These are phyloP conservation scores for Trichoderma reesei DNA, from an alignment of 495 filamentous ascomycete species.

Conservation along the genomic window DNA sequence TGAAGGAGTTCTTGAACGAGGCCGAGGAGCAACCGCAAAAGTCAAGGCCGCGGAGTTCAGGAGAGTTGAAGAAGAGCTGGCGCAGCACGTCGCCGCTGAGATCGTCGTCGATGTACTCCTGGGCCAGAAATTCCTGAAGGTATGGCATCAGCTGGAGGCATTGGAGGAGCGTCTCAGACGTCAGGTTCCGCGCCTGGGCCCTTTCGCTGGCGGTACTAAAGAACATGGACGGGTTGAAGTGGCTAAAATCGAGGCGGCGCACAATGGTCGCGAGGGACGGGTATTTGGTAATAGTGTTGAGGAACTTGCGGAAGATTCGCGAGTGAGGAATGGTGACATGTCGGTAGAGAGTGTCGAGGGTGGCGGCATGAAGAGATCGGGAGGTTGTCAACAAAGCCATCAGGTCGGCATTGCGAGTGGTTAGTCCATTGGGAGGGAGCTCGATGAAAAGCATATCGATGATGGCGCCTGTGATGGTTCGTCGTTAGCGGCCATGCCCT, in stretches of 20 bases:
- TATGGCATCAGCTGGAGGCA: constrained; percentile 69
- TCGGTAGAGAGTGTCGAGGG: constrained; percentile 66
- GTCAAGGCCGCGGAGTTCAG: constrained; percentile 61
- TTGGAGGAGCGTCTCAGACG: constrained; percentile 61
- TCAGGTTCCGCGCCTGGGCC: constrained; percentile 70
- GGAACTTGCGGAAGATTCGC: constrained; percentile 75
- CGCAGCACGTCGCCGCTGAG: constrained; percentile 56
- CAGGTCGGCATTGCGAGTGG: constrained; percentile 72
- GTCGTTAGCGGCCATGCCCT: constrained; percentile 17
- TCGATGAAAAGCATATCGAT: constrained; percentile 67
- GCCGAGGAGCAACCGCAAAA: constrained; percentile 71
- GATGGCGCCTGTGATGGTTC: constrained; percentile 49
- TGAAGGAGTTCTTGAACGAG: constrained; percentile 53
- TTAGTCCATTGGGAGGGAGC: constrained; percentile 66
- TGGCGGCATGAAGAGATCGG: constrained; percentile 63
- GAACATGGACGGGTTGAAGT: constrained; percentile 75
- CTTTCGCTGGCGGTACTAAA: constrained; percentile 76
- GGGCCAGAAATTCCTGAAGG: constrained; percentile 69
- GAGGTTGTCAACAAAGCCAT: constrained; percentile 71
- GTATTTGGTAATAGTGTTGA: constrained; percentile 60
- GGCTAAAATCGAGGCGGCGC: constrained; percentile 74
- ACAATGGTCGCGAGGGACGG: constrained; percentile 69
- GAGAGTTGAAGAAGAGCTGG: constrained; percentile 66
- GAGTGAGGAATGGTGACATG: constrained; percentile 85
- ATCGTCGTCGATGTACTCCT: constrained; percentile 79